These are phyloP conservation scores for Isochrysis galbana DNA, from an alignment of 78 protist genomes.

Conservation along the genomic window DNA sequence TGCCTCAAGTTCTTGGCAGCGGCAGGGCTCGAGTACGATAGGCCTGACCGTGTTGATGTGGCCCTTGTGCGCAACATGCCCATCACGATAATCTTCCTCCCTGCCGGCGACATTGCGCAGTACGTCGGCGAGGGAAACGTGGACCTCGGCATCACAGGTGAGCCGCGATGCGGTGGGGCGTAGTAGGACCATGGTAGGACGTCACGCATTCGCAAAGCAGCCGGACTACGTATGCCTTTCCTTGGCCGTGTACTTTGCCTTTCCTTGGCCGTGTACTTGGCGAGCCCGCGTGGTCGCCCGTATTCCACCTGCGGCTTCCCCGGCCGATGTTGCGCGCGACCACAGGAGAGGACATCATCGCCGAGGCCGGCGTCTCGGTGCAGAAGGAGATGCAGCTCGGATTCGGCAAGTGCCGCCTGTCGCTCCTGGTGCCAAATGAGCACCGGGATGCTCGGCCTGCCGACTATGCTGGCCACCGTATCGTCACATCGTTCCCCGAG, in stretches of 20 bases:
- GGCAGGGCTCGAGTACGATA: conserved; percentile 4
- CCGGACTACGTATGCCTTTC: no score
- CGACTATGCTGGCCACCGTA: conserved; percentile 52
- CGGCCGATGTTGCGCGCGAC: no score
- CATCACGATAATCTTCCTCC: conserved; percentile 71
- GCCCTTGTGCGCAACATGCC: conserved; percentile 55
- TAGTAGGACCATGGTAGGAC: no score
- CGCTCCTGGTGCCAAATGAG: conserved; percentile 57
- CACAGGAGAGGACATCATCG: conserved; percentile 66
- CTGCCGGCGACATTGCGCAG: conserved; percentile 69
- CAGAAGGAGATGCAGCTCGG: conserved; percentile 43
- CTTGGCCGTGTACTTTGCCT: no score
- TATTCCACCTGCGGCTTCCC: no score
- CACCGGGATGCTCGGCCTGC: neutral
- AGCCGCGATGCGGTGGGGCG: no score
- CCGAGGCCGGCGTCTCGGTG: conserved; percentile 40
- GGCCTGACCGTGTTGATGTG: conserved; percentile 56
- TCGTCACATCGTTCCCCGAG: conserved; percentile 74
- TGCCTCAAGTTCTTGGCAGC: neutral
- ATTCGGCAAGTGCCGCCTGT: conserved; percentile 69
- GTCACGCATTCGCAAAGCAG: no score
- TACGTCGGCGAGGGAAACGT: conserved; percentile 65
- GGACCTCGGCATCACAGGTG: conserved; percentile 71
- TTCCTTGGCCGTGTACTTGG: no score
- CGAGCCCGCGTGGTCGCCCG: no score